Base-by-base conservation (phyloP, 352 stramenopile species). In the Pythium phragmiticola region DNA sequence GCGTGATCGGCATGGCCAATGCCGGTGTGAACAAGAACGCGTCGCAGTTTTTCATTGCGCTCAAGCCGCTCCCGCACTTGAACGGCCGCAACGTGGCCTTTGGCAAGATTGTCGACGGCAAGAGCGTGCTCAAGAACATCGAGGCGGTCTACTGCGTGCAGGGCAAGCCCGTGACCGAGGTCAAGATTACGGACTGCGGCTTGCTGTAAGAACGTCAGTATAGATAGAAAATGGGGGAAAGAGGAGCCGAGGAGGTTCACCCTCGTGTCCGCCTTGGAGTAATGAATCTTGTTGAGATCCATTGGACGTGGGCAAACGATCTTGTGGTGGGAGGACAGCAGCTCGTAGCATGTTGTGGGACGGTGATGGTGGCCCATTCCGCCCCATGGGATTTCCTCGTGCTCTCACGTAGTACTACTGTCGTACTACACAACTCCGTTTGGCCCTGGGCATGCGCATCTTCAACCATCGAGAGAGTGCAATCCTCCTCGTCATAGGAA, bases 1-100 rank as follows among this genome's bases (percentile, higher is more conserved):
- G 86, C 49, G 86, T 95, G 41, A 63, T 95, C 53, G 86, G 86
- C 65, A 99, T 99, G 98, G 98, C 98, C 37, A 99, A 99, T 76
- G 86, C 87, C 36, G 97, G 97, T 34, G 78, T 88, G 53, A 95
- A 98, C 80, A 99, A 98, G 48, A 99, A 99, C 79, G 97, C 97
- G 6, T 98, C 88, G 68, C 98, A 99, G 82, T 99, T 99, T 77
- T 99, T 99, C 77, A 99, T 99, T 67, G 98, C 85, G 61, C 75
- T 94, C 45, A 72, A 84, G 70, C 77, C 84, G 60, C 70, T 91
- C 66, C 84, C 87, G 30, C 87, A 95, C 71, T 72, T 95, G 49
- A 93, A 95, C 69, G 87, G 87, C 63, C 84, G 85, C 69, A 92
- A 95, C 63, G 87, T 94, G 36, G 87, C 85, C 19, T 95, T 95